Base-by-base conservation (phyloP, 108 stramenopile species). In the Skeletonema costatum region DNA sequence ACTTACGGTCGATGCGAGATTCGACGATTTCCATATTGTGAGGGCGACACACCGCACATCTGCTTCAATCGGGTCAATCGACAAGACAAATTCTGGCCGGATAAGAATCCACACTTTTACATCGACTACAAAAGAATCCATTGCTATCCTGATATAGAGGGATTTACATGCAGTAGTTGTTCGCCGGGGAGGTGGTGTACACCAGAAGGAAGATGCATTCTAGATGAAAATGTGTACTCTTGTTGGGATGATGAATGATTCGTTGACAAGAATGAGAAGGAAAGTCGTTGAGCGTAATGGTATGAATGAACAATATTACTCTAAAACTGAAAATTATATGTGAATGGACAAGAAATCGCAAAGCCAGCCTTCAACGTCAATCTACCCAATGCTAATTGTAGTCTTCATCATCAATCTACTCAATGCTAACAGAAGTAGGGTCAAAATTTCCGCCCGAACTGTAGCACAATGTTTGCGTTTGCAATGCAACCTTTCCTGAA, bases 1-100 rank as follows among this genome's bases (percentile, higher is more conserved):
- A 73, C 33, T 9, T 82, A 76, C 53, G 81, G 81, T 2, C 31
- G 60, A 44, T 85, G 85, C 59, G 85, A 85, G 73, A 82, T 82
- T 32, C 60, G 66, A 8, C 71, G 59, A 19, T 85, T 85, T 66
- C 85, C 85, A 19, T 78, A 51, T 44, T 85, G 85, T 56, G 35
- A 58, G 5, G 81, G 77, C 56, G 66, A 82, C 33, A 63, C 11
- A 42, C 79, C 81, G 25, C 60, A 79, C 73, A 82, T 85, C 33
- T 85, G 85, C 53, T 85, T 80, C 73, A 85, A 85, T 48, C 63
- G 85, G 33, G 64, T 82, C 60, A 85, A 85, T 66, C 85, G 85
- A 2, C 85, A 78, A 65, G 85, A 85, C 60, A 74, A 77, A 12
- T 85, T 85, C 58, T 82, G 77, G 73, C 78, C 73, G 1, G 85